These are phyloP conservation scores for Pyrrhoderma lamaoense DNA, from an alignment of 1,284 basidiomycete species.

Conservation along the genomic window DNA sequence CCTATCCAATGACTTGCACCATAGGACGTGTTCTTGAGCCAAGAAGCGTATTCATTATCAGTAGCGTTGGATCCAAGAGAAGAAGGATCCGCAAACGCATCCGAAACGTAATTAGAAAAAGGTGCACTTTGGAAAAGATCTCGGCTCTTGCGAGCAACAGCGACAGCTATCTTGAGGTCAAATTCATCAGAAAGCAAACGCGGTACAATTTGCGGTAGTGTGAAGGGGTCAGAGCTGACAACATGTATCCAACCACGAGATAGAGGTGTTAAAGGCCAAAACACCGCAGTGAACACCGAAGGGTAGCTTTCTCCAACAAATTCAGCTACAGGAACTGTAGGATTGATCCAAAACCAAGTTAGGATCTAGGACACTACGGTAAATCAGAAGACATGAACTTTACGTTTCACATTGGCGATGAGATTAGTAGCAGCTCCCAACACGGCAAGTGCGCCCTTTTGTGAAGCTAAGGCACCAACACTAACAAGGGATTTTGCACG, in stretches of 20 bases:
- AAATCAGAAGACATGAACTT: not conserved
- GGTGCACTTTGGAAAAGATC: slow-evolving; percentile 17
- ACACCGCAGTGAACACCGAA: slow-evolving; percentile 19
- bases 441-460: slow-evolving; percentile 4
- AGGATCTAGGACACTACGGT: not conserved
- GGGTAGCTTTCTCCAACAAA: slow-evolving; percentile 22
- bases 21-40: slow-evolving; percentile 18
- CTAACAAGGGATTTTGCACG: slow-evolving; percentile 4
- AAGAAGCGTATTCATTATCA: slow-evolving; percentile 20
- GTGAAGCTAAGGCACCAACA: slow-evolving; percentile 5
- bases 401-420: slow-evolving; percentile 12
- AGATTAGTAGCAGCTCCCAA: slow-evolving; percentile 8
- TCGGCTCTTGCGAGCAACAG: slow-evolving; percentile 18
- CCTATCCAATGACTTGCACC: slow-evolving; percentile 24
- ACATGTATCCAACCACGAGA: slow-evolving; percentile 23
- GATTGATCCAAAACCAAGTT: not conserved
- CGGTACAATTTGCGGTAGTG: slow-evolving; percentile 19
- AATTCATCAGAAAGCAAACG: slow-evolving; percentile 21
- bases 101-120: slow-evolving; percentile 18
- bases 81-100: slow-evolving; percentile 11
- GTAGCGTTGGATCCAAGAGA: slow-evolving; percentile 17
- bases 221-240: slow-evolving; percentile 21
- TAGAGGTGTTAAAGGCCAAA: slow-evolving; percentile 16
- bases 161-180: slow-evolving; percentile 18
- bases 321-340: slow-evolving; percentile 19